Evolutionary conservation across 2,329 filamentous ascomycete genomes (phyloP).

Genomic region (Trichoderma gracile): DNA sequence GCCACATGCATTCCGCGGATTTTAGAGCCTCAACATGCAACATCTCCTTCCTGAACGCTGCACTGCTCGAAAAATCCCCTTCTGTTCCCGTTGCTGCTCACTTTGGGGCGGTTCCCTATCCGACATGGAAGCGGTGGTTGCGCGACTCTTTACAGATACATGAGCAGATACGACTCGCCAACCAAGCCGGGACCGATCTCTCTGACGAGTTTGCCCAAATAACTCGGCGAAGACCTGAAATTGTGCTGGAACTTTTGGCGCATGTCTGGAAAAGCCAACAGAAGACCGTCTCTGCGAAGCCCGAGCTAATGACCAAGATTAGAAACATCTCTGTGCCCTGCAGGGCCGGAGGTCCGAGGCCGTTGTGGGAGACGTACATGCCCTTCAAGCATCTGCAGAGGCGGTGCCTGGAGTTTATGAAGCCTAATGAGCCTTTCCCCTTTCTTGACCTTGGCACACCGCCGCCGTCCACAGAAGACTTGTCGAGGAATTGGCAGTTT

Average conservation of each 20-base stretch:
- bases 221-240: not conserved
- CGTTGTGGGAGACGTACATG: constrained; percentile 26
- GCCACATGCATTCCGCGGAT: not conserved
- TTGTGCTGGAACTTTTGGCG: constrained; percentile 15
- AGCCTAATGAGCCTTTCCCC: constrained; percentile 19
- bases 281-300: not conserved
- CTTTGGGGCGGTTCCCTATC: not conserved
- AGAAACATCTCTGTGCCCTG: constrained; percentile 20
- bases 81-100: not conserved
- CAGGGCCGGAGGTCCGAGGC: constrained; percentile 8
- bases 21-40: not conserved
- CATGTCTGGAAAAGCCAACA: constrained; percentile 18
- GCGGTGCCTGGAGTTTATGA: constrained; percentile 22
- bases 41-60: not conserved
- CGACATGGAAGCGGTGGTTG: constrained; percentile 18
- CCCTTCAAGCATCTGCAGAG: constrained; percentile 21
- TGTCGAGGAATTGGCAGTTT: constrained; percentile 22
- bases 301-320: constrained; percentile 11
- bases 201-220: constrained; percentile 10
- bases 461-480: constrained; percentile 11
- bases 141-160: constrained; percentile 1
- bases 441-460: constrained; percentile 24
- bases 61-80: not conserved
- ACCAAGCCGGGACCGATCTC: not conserved
- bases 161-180: constrained; percentile 8